Evolutionary conservation across 2,329 filamentous ascomycete species (phyloP).

Genomic region (Colletotrichum neosansevieriae): DNA sequence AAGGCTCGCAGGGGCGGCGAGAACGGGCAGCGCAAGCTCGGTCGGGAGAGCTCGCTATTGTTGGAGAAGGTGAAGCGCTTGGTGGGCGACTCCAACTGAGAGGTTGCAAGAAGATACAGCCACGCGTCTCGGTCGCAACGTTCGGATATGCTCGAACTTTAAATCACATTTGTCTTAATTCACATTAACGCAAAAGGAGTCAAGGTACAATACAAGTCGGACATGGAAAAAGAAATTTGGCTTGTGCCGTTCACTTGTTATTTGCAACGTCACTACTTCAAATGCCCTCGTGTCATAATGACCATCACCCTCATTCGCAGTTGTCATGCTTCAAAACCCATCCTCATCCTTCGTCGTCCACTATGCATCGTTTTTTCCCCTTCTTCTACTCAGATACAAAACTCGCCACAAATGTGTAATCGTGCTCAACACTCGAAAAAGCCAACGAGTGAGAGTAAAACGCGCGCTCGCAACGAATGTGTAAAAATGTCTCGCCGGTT

Average conservation of each 20-base stretch:
- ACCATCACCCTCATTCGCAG: not conserved
- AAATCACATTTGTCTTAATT: slow-evolving; percentile 27
- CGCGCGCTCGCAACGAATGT: slow-evolving; percentile 28
- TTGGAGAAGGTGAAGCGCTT: slow-evolving; percentile 83
- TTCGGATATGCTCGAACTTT: slow-evolving; percentile 1
- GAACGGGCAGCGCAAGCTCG: slow-evolving; percentile 82
- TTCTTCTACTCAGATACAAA: slow-evolving; percentile 13
- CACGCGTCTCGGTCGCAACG: too few species aligned
- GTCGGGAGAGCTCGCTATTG: slow-evolving; percentile 82
- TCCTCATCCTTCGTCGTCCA: slow-evolving; percentile 24
- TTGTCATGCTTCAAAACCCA: slow-evolving; percentile 10
- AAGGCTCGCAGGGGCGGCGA: slow-evolving; percentile 76
- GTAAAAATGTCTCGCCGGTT: slow-evolving; percentile 11
- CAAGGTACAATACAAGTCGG: not conserved
- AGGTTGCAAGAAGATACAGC: too few species aligned
- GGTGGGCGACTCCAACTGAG: slow-evolving; percentile 59
- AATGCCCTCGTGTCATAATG: slow-evolving; percentile 1
- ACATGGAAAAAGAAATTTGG: not conserved
- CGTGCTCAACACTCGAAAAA: slow-evolving; percentile 21
- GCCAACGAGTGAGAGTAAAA: slow-evolving; percentile 26
- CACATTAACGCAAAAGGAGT: not conserved
- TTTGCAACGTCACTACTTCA: slow-evolving; percentile 30
- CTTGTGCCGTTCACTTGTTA: slow-evolving; percentile 11
- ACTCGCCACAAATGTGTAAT: slow-evolving; percentile 23
- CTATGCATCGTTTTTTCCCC: not conserved